Evolutionary conservation across 176 grass and related monocot species (phyloP), one percentile per base, ranked within the genome.

Genomic region (Coix lacrymajobi): DNA sequence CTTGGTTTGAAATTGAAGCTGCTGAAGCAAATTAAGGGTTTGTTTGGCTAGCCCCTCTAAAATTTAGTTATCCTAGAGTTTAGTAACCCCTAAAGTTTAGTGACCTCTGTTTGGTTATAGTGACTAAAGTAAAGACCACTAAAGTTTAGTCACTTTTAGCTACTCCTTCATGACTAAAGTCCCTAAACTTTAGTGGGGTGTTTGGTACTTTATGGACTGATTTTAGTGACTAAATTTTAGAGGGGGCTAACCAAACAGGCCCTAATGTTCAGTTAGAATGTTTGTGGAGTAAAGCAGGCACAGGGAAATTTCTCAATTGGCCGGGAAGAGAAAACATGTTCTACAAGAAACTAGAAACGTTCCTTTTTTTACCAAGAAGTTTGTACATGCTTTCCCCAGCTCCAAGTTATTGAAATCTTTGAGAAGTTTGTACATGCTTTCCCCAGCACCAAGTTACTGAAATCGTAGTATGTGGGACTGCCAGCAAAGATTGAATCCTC

Each of bases 361-460:
- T 41, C 19, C 62, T 52, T 54, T 52, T 52, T 17, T 58, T 25
- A 58, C 54, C 54, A 57, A 57, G 52, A 43, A 6, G n/a, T n/a
- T n/a, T n/a, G n/a, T 31, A 32, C 6, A 64, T 32, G 6, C 17
- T 77, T 63, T 37, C 5, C 51, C 63, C 29, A 82, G 17, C 8
- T 12, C n/a, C 45, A 77, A 77, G 72, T 82, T 12, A 37, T 48
- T 49, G 45, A 73, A 44, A 61, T 33, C 74, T 66, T 44, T 31
- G 13, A 33, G 33, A 33, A 33, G 32, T 40, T 19, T 58, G 1
- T 34, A 67, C 29, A 88, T 79, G 36, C 34, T 60, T 79, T 56
- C 54, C 58, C 67, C 26, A 84, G 16, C 11, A 7, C 28, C 51
- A 79, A 79, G 75, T 84, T 17, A 44, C 29, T 66, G 54, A 70